A percentile compares a stretch with the other conserved stretches of the same genome.
These are phyloP conservation scores for Pyracantha coccinea DNA, from an alignment of 331 rosid species.

Conservation along the genomic window DNA sequence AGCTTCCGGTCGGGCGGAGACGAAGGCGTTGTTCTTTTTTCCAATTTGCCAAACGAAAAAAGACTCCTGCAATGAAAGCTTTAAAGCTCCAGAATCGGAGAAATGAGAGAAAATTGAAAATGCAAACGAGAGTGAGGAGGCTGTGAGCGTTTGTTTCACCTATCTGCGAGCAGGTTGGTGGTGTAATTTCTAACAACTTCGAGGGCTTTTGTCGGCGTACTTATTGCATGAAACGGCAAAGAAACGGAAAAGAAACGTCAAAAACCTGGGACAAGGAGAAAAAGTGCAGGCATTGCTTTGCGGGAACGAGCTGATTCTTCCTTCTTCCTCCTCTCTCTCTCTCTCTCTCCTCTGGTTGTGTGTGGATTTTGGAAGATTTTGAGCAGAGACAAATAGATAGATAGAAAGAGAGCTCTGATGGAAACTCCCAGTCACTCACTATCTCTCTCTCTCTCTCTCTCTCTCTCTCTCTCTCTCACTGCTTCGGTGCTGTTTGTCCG, in stretches of 20 bases:
- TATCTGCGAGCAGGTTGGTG: not conserved
- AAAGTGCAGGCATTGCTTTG: slow-evolving; percentile 58
- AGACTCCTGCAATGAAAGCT: not conserved
- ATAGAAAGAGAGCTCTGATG: not conserved
- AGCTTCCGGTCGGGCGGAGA: not conserved
- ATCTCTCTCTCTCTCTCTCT: not conserved
- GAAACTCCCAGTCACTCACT: not conserved
- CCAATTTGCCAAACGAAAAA: no score
- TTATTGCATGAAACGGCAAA: slow-evolving; percentile 8
- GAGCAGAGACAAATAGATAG: not conserved
- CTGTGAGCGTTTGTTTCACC: not conserved
- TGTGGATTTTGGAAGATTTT: slow-evolving; percentile 13
- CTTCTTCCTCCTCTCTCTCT: slow-evolving; percentile 1
- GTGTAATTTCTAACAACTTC: not conserved
- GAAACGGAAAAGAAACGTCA: slow-evolving; percentile 7
- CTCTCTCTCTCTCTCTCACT: slow-evolving; percentile 20
- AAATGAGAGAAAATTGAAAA: not conserved
- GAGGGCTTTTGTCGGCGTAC: not conserved
- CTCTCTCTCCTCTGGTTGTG: not conserved
- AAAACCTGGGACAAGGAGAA: not conserved
- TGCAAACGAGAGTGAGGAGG: not conserved
- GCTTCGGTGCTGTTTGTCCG: slow-evolving; percentile 39
- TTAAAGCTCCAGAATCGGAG: not conserved
- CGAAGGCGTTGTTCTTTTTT: not conserved
- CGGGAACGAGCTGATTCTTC: slow-evolving; percentile 27